Evolutionary conservation across 495 filamentous ascomycete species (phyloP).

Genomic region (Lasiosphaeria miniovina): DNA sequence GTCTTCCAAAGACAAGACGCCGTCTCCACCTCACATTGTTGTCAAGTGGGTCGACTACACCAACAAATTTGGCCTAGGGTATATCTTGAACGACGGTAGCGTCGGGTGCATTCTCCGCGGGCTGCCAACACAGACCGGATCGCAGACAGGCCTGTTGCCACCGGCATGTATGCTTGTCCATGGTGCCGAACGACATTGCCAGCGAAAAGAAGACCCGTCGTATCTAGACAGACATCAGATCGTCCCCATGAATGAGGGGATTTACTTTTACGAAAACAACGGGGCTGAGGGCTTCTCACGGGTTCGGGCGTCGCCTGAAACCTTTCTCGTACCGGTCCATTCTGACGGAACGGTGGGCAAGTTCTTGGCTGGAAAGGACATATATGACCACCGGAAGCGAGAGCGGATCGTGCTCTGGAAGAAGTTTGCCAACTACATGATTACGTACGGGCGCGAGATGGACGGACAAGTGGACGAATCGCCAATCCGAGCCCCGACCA

Average conservation of each 20-base stretch:
- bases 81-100: slow-evolving; percentile 79
- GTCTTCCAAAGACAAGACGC: slow-evolving; percentile 37
- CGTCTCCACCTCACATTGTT: slow-evolving; percentile 54
- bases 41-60: slow-evolving; percentile 96
- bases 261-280: slow-evolving; percentile 80
- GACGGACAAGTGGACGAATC: slow-evolving; percentile 41
- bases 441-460: slow-evolving; percentile 54
- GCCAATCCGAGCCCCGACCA: slow-evolving; percentile 48
- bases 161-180: slow-evolving; percentile 68
- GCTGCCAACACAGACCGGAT: slow-evolving; percentile 45
- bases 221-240: slow-evolving; percentile 63
- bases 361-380: slow-evolving; percentile 49
- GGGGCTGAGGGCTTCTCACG: slow-evolving; percentile 62
- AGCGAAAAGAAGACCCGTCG: slow-evolving; percentile 49
- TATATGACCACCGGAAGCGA: slow-evolving; percentile 66
- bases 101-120: slow-evolving; percentile 75
- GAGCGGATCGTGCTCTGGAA: slow-evolving; percentile 78
- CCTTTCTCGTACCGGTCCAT: slow-evolving; percentile 55
- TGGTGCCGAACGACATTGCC: slow-evolving; percentile 58
- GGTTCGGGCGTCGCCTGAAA: slow-evolving; percentile 56
- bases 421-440: slow-evolving; percentile 96
- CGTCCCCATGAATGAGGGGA: slow-evolving; percentile 57
- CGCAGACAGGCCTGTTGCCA: slow-evolving; percentile 50
- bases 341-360: slow-evolving; percentile 53
- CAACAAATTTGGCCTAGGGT: slow-evolving; percentile 84